Base-by-base conservation (phyloP, 2,329 filamentous ascomycete species). In the Monosporascus sp. region DNA sequence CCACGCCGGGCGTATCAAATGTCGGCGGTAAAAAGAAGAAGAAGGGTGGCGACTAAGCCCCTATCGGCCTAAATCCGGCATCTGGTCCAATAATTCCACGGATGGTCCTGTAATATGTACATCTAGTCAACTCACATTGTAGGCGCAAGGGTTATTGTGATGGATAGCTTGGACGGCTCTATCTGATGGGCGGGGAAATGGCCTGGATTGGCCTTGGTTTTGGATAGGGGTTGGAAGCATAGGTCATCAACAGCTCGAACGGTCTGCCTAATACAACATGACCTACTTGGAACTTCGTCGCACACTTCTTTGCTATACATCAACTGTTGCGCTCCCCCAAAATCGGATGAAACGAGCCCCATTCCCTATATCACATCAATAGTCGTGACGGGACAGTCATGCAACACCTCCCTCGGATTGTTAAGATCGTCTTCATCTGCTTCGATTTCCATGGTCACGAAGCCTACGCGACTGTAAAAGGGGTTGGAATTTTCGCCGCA, bases 1-100 rank as follows among this genome's bases (percentile, higher is more conserved):
- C 80, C 22, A 74, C 74, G 48, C 72, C 78, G 55, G 70, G 72
- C 56, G 67, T 59, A 24, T 53, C 72, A 57, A 70, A 65, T 54
- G 65, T 69, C 45, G 66, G 69, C 57, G 66, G 71, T 59, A 84
- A 84, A 75, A 91, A 91, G 82, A 84, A 85, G 76, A 84, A 81
- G 74, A 79, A 78, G 66, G 71, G 72, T 61, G 65, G 55, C 54
- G 68, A 72, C 24, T 73, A 55, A 60, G 52, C 68, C 65, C 65
- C 50, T 48, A 57, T 25, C 54, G 47, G 49, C 37, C 44, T 39
- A 52, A 56, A 51, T 52, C 60, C 60, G 56, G 58, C 63, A 64
- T 72, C 67, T 72, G 65, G 68, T 72, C 63, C 69, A 70, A 72
- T 72, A 70, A 57, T 63, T 69, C 65, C 68, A 68, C 24, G 38